Evolutionary conservation across 805 yeast genomes (phyloP).

Genomic region (Lipomyces orientalis): DNA sequence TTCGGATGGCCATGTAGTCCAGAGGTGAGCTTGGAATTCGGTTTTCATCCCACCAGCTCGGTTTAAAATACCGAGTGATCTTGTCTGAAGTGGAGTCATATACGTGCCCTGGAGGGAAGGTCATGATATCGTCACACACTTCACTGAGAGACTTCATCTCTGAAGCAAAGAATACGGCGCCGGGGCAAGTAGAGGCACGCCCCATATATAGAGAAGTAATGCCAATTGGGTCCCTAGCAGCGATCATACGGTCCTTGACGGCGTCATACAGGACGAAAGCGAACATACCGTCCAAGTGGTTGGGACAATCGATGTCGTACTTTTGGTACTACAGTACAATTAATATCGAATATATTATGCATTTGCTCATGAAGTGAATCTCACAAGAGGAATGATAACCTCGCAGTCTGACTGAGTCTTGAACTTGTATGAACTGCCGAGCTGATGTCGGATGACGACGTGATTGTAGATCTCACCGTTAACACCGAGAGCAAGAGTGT

Average conservation of each 20-base stretch:
- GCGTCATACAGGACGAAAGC: slow-evolving; percentile 92
- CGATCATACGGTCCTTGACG: slow-evolving; percentile 81
- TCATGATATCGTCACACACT: slow-evolving; percentile 88
- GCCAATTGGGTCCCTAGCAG: slow-evolving; percentile 99
- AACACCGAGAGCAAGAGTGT: slow-evolving; percentile 74
- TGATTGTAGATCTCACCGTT: slow-evolving; percentile 99
- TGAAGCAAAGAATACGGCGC: slow-evolving; percentile 86
- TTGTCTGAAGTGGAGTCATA: slow-evolving; percentile 90
- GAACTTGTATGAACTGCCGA: slow-evolving; percentile 68
- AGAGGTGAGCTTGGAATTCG: slow-evolving; percentile 77
- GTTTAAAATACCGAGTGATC: slow-evolving; percentile 85
- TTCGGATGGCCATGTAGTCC: slow-evolving; percentile 74
- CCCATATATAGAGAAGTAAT: slow-evolving; percentile 97
- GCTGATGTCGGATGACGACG: slow-evolving; percentile 79
- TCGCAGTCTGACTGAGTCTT: slow-evolving; percentile 95
- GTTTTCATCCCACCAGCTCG: slow-evolving; percentile 90
- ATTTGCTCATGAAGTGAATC: not conserved
- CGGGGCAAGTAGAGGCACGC: slow-evolving; percentile 66
- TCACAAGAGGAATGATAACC: slow-evolving; percentile 83
- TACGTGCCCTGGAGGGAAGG: slow-evolving; percentile 99
- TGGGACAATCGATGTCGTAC: slow-evolving; percentile 89
- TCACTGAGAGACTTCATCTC: slow-evolving; percentile 93
- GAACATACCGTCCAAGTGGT: slow-evolving; percentile 95
- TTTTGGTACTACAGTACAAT: slow-evolving; percentile 59
- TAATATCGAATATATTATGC: not conserved